Percentiles rank a stretch among this genome's conserved stretches.
These are phyloP conservation scores for Pyricularia sp. DNA, from an alignment of 2,329 filamentous ascomycete species.

Conservation along the genomic window DNA sequence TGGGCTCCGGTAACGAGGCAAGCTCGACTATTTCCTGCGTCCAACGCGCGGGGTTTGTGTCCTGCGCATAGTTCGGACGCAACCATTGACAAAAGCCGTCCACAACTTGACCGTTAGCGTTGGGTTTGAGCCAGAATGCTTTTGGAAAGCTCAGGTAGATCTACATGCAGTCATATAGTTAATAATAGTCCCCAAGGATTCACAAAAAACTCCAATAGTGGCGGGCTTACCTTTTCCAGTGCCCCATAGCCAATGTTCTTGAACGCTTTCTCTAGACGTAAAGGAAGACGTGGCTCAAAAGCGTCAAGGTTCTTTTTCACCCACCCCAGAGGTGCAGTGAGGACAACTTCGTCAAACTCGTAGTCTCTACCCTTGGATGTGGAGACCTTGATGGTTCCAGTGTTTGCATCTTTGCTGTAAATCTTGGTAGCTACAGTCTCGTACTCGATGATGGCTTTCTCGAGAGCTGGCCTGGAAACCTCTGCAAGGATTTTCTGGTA, in stretches of 20 bases:
- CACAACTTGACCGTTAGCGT: slow-evolving; percentile 30
- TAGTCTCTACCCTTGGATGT: slow-evolving; percentile 33
- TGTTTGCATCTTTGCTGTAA: slow-evolving; percentile 10
- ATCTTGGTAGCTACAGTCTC: slow-evolving; percentile 38
- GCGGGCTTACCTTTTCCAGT: slow-evolving; percentile 52
- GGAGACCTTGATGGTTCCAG: slow-evolving; percentile 30
- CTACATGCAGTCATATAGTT: slow-evolving; percentile 14
- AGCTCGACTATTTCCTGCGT: slow-evolving; percentile 71
- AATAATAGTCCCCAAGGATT: background rate
- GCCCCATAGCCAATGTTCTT: slow-evolving; percentile 58
- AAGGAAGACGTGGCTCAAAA: slow-evolving; percentile 53
- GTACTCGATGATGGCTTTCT: slow-evolving; percentile 44
- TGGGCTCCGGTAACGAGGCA: slow-evolving; percentile 47
- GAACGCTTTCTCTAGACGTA: slow-evolving; percentile 50
- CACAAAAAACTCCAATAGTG: slow-evolving; percentile 4
- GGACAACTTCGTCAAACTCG: slow-evolving; percentile 58
- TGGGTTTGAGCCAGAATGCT: slow-evolving; percentile 58
- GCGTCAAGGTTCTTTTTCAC: slow-evolving; percentile 47
- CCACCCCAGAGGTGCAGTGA: slow-evolving; percentile 62
- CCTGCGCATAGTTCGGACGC: slow-evolving; percentile 54
- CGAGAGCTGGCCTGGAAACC: slow-evolving; percentile 47
- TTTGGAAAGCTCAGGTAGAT: slow-evolving; percentile 61
- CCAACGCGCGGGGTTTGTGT: slow-evolving; percentile 57
- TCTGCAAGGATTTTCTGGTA: slow-evolving; percentile 48
- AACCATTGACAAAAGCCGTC: slow-evolving; percentile 71